A percentile compares a stretch with the other conserved stretches of the same genome.
Evolutionary conservation across 176 grass and related monocot genomes (phyloP).

Genomic region (Oryza longistaminata): DNA sequence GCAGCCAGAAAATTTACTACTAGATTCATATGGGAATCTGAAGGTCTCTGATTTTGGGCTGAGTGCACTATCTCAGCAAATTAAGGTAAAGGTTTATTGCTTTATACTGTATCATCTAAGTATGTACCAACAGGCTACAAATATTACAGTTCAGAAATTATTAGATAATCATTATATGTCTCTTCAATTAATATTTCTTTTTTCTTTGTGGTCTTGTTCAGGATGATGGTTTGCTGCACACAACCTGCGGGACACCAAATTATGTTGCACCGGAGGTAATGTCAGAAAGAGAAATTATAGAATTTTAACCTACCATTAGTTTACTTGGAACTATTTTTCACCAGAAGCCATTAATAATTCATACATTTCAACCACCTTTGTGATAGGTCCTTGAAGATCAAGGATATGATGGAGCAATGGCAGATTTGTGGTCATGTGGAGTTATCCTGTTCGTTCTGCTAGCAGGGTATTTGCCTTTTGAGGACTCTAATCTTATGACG

Average conservation of each 20-base stretch:
- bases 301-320: not conserved
- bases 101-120: not conserved
- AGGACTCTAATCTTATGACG: conserved; percentile 90
- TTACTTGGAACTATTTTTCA: too few species aligned
- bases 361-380: not conserved
- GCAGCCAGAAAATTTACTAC: conserved; percentile 92
- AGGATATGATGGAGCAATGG: conserved; percentile 97
- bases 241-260: conserved; percentile 95
- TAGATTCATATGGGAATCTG: conserved; percentile 77
- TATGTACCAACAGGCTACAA: not conserved
- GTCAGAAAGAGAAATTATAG: not conserved
- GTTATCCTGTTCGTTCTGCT: conserved; percentile 97
- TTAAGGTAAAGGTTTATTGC: conserved; percentile 60
- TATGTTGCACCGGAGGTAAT: conserved; percentile 96
- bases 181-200: not conserved
- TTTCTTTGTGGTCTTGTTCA: conserved; percentile 37
- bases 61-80: conserved; percentile 84
- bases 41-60: conserved; percentile 98
- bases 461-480: conserved; percentile 99
- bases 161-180: not conserved
- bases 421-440: conserved; percentile 99
- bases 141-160: not conserved
- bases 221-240: conserved; percentile 97
- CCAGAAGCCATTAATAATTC: not conserved
- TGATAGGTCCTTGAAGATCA: conserved; percentile 87